These are phyloP conservation scores for Forsythia suspensa DNA, from an alignment of 257 asterid species.

Conservation along the genomic window DNA sequence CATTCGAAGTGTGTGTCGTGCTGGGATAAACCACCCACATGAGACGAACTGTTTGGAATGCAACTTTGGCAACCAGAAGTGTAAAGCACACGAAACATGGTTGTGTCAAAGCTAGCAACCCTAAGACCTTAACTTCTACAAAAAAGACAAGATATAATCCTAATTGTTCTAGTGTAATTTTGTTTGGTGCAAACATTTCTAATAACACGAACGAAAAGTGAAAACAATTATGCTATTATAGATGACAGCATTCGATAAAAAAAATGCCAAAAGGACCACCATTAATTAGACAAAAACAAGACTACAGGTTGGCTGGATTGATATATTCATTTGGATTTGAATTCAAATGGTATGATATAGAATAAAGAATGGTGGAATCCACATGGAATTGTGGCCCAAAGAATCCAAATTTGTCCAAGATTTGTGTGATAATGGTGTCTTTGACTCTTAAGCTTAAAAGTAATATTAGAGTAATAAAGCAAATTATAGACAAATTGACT, in stretches of 20 bases:
- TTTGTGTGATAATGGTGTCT: slow-evolving; percentile 8
- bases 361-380: background rate
- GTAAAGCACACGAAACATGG: no score
- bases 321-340: background rate
- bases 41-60: no score
- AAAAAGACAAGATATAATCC: background rate
- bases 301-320: slow-evolving; percentile 27
- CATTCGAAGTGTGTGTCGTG: no score
- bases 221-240: slow-evolving; percentile 8
- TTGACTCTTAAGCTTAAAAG: slow-evolving; percentile 16
- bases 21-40: no score
- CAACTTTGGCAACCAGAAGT: no score
- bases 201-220: background rate
- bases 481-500: slow-evolving; percentile 2
- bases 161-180: slow-evolving; percentile 21
- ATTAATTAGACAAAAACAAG: slow-evolving; percentile 21
- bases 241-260: background rate
- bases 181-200: slow-evolving; percentile 3
- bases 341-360: background rate
- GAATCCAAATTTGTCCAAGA: background rate
- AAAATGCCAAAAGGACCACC: slow-evolving; percentile 26
- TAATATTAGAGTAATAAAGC: background rate
- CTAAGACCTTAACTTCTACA: background rate
- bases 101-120: background rate
- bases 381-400: slow-evolving; percentile 4